These are phyloP conservation scores for Chrysophaeum taylorii DNA, from an alignment of 352 stramenopile species.

Conservation along the genomic window DNA sequence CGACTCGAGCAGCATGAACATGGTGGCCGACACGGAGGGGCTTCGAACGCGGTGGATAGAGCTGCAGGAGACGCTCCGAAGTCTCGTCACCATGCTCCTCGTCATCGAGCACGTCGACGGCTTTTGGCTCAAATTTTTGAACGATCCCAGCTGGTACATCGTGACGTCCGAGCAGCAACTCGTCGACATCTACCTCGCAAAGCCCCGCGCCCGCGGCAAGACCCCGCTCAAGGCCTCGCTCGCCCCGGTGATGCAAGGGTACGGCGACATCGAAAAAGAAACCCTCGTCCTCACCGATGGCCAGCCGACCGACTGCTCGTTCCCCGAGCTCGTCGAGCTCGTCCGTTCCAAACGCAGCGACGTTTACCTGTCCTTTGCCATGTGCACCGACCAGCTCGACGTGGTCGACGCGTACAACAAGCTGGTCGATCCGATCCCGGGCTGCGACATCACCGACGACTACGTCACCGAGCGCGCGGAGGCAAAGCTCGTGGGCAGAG, in stretches of 20 bases:
- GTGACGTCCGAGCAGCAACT: background rate
- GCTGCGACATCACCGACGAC: constrained; percentile 12
- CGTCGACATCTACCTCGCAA: background rate
- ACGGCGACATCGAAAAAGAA: background rate
- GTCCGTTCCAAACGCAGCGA: background rate
- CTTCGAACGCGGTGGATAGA: background rate
- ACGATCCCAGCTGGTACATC: background rate
- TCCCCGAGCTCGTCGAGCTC: background rate
- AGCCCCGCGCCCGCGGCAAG: background rate
- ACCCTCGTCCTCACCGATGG: background rate
- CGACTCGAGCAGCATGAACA: background rate
- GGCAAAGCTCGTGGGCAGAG: background rate
- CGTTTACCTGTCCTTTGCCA: background rate
- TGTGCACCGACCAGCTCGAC: constrained; percentile 8
- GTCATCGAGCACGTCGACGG: constrained; percentile 7
- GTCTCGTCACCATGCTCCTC: background rate
- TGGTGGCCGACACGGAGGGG: background rate
- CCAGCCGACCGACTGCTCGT: background rate
- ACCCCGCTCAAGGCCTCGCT: background rate
- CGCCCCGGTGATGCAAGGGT: background rate
- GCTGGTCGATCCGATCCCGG: background rate
- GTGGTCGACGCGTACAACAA: constrained; percentile 3
- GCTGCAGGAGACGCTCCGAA: background rate
- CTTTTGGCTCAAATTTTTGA: constrained; percentile 7
- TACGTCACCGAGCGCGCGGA: background rate